Base-by-base conservation (phyloP, 2,329 filamentous ascomycete genomes). In the Colletotrichum sansevieriae region DNA sequence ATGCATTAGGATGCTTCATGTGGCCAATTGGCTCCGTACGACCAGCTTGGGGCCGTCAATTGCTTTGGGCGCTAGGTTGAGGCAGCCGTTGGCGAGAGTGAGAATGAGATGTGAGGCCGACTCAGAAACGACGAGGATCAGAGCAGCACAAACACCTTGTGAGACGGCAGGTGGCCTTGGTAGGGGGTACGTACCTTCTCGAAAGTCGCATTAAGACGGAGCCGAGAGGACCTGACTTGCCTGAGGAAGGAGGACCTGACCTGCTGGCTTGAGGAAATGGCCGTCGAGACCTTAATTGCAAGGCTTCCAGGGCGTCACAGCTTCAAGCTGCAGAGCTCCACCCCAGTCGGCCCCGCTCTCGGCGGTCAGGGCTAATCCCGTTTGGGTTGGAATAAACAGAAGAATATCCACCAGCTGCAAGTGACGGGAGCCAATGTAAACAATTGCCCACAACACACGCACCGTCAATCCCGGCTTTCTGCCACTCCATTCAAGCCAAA, bases 371-470 rank as follows among this genome's bases (percentile, higher is more conserved):
- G 41, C 65, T 65, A 68, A 35, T 49, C 70, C 63, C 44, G 29
- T 63, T 71, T 54, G 13, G 56, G 67, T 29, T 35, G 18, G 33
- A 67, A 63, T 71, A 71, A 71, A 71, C 70, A 71, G 70, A 52
- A 25, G 54, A 65, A 46, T 54, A 59, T 65, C 60, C 65, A 59
- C 65, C 11, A 29, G 25, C 58, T 67, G 51, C 64, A 56, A 58
- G 25, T 20, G 51, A 44, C 44, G 65, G 59, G 33, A 60, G 41
- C 62, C 65, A 68, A 68, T 68, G 65, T 68, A 41, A 68, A 68
- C 65, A 68, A 49, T 65, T 51, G 49, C 61, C 20, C 65, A 44
- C 61, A 55, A 52, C 59, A 59, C 61, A 60, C 47, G 47, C 56
- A 41, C 13, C 25, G 25, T 67, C 41, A 18, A 57, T 41, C 41